Conservation (phyloP, 2,329 filamentous ascomycete species). For the Hypoxylon sp. region DNA sequence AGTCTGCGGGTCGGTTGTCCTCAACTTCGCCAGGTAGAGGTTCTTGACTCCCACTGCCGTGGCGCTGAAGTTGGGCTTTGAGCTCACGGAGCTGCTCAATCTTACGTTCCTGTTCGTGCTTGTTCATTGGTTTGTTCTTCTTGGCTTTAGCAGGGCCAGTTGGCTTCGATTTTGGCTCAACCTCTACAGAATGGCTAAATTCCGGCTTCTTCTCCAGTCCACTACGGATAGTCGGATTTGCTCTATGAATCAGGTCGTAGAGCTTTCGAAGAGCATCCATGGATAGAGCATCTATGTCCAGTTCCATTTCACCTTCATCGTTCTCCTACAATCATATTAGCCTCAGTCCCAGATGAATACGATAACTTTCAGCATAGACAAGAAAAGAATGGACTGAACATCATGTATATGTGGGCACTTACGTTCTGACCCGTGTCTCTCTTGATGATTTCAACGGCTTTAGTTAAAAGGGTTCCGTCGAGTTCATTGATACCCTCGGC, state of each 20-base stretch:
- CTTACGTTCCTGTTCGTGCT: conserved; percentile 77
- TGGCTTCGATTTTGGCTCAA: conserved; percentile 48
- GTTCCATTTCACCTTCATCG: conserved; percentile 71
- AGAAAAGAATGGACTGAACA: conserved; percentile 35
- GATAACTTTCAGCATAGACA: not conserved
- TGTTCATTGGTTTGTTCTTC: conserved; percentile 85
- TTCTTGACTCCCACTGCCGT: conserved; percentile 61
- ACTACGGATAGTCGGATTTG: conserved; percentile 57
- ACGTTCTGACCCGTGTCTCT: conserved; percentile 83
- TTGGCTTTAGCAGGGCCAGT: conserved; percentile 68
- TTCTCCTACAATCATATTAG: conserved; percentile 63
- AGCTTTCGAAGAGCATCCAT: conserved; percentile 68
- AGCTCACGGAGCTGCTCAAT: conserved; percentile 75
- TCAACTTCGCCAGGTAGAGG: conserved; percentile 50
- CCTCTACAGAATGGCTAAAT: conserved; percentile 47
- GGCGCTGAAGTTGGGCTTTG: conserved; percentile 65
- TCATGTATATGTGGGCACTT: conserved; percentile 59
- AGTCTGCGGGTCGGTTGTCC: conserved; percentile 45
- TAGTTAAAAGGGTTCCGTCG: conserved; percentile 81
- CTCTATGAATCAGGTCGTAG: conserved; percentile 61
- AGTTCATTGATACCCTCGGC: conserved; percentile 87
- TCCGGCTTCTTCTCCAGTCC: conserved; percentile 55
- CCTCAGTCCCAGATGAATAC: not conserved
- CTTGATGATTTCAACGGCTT: conserved; percentile 91
- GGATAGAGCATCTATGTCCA: conserved; percentile 72